phyloP scores from a whole-genome alignment of 345 rosid species.

The Garcia nutans region DNA sequence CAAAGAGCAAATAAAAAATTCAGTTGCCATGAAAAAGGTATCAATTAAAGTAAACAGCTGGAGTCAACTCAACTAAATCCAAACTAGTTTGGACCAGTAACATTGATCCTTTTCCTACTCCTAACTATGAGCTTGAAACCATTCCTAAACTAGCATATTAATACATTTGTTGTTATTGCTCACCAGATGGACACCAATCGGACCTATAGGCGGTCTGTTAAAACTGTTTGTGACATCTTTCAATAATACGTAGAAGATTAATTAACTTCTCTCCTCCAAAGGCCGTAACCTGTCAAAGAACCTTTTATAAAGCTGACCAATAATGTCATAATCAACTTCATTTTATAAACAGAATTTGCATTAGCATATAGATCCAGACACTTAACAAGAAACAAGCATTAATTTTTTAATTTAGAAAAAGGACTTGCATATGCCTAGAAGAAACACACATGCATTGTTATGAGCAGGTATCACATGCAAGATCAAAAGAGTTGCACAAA shows the following conservation, averaged over 20 bases:
- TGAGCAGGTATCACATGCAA: background rate
- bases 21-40: background rate
- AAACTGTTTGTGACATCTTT: conserved; percentile 56
- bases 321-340: background rate
- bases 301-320: background rate
- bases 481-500: conserved; percentile 30
- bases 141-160: background rate
- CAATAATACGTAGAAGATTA: conserved; percentile 67
- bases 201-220: conserved; percentile 86
- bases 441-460: background rate
- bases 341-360: background rate
- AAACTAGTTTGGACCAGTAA: background rate
- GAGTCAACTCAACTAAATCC: background rate
- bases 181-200: conserved; percentile 92
- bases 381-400: background rate
- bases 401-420: background rate
- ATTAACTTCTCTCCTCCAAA: conserved; percentile 91
- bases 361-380: background rate
- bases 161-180: conserved; percentile 28
- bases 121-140: background rate
- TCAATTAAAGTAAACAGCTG: background rate
- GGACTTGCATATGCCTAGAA: conserved; percentile 3
- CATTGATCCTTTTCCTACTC: background rate
- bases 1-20: background rate
- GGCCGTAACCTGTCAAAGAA: conserved; percentile 69